Base-by-base conservation (phyloP, 192 early-diverging fungal genomes). In the Coemansia brasiliensis region DNA sequence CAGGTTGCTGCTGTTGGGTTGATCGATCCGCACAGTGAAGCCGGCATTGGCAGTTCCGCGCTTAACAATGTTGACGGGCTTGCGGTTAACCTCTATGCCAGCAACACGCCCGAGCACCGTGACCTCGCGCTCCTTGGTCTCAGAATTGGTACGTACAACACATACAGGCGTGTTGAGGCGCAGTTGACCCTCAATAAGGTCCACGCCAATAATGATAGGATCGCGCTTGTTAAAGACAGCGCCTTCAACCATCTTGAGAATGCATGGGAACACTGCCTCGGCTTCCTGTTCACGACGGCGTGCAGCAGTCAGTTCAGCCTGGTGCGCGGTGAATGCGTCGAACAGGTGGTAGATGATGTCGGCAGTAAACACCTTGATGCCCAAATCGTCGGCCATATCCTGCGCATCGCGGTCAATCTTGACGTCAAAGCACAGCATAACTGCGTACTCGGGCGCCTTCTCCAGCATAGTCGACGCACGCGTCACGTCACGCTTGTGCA, bases 341-440 rank as follows among this genome's bases (percentile, higher is more conserved):
- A 96, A 98, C 88, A 99, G 83, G 65, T 96, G 95, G 80, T 99
- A 99, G 95, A 99, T 99, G 67, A 98, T 96, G 65, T 99, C 94
- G 25, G 96, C 96, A 57, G 84, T 87, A 81, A 96, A 99, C 22
- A 99, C 81, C 73, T 86, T 92, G 55, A 99, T 84, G 37, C 95
- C 95, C 39, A 91, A 42, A 46, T 95, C 90, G 15, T 96, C 88
- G 0, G 97, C 97, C 82, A 94, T 67, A 26, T 94, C 87, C 72
- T 88, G 83, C 0, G 94, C 95, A 9, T 99, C 97, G 61, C 83
- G 86, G 37, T 92, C 92, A 20, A 94, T 79, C 81, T 90, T 94
- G 73, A 94, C 91, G 75, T 93, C 90, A 69, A 93, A 91, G 78
- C 88, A 91, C n/a, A 93, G 77, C 83, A 93, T 84, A 18, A 89